Percentiles rank a stretch among this genome's conserved stretches.
phyloP scores from a whole-genome alignment of 768 basidiomycete genomes.

The Rhizopogon rudus region DNA sequence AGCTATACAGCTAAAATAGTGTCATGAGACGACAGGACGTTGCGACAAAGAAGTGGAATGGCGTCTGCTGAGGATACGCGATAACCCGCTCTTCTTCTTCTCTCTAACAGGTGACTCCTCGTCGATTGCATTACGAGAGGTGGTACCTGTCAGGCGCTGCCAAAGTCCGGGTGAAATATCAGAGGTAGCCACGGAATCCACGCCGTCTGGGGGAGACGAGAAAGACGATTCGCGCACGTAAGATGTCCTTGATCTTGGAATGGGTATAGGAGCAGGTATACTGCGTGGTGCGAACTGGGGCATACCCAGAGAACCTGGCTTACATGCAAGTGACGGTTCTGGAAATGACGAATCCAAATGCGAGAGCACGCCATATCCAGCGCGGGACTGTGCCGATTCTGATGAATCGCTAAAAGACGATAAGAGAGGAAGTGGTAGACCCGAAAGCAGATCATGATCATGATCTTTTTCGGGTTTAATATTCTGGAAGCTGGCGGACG shows the following conservation, averaged over 20 bases:
- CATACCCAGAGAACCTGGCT: not conserved
- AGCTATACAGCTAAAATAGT: too few relatives aligned
- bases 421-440: not conserved
- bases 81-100: constrained; percentile 11
- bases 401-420: constrained; percentile 2
- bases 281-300: not conserved
- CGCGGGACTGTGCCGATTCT: not conserved
- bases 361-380: not conserved
- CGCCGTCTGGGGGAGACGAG: not conserved
- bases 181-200: not conserved
- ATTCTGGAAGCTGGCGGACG: not conserved
- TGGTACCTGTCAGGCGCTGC: constrained; percentile 15
- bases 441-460: not conserved
- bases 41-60: constrained; percentile 5
- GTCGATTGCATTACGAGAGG: constrained; percentile 11
- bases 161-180: constrained; percentile 15
- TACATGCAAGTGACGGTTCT: not conserved
- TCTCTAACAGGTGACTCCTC: constrained; percentile 8
- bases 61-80: constrained; percentile 17
- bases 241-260: not conserved
- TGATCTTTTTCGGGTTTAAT: not conserved
- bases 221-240: not conserved
- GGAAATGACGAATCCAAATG: not conserved
- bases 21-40: not conserved
- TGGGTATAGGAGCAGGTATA: constrained; percentile 3